phyloP scores from a whole-genome alignment of 1,284 basidiomycete genomes.

The Microbotryum violaceum region DNA sequence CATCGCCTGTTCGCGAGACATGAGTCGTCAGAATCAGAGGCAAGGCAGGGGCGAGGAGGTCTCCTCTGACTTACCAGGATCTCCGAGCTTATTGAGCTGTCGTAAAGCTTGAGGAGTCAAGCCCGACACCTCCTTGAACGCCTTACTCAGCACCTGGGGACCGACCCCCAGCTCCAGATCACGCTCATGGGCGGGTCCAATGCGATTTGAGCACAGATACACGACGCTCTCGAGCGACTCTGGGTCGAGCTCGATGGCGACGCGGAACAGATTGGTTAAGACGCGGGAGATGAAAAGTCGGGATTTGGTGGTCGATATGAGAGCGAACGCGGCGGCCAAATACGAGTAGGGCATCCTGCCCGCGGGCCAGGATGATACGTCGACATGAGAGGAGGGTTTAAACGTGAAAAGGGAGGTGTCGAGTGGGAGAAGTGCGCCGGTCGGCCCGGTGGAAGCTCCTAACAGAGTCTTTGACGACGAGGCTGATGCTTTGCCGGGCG shows the following conservation, averaged over 20 bases:
- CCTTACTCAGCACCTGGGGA: slow-evolving; percentile 62
- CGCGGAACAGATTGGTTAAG: slow-evolving; percentile 70
- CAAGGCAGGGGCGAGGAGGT: not conserved
- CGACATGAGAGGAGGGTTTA: slow-evolving; percentile 32
- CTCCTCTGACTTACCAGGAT: slow-evolving; percentile 18
- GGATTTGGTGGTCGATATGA: slow-evolving; percentile 67
- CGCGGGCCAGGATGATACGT: slow-evolving; percentile 14
- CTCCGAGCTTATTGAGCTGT: slow-evolving; percentile 44
- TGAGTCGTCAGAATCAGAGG: slow-evolving; percentile 55
- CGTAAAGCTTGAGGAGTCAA: slow-evolving; percentile 60
- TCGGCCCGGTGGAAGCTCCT: not conserved
- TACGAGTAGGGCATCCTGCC: slow-evolving; percentile 64
- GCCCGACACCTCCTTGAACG: slow-evolving; percentile 75
- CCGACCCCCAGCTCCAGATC: slow-evolving; percentile 44
- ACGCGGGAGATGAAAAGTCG: slow-evolving; percentile 71
- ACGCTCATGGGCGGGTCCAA: slow-evolving; percentile 53
- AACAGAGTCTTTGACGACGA: not conserved
- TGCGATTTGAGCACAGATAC: slow-evolving; percentile 82
- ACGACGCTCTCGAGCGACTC: slow-evolving; percentile 66
- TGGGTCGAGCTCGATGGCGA: slow-evolving; percentile 61
- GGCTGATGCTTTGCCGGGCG: slow-evolving; percentile 13
- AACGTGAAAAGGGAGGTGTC: slow-evolving; percentile 40
- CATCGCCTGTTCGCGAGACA: slow-evolving; percentile 60
- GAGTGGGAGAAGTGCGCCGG: slow-evolving; percentile 19
- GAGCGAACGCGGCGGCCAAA: slow-evolving; percentile 64